Conservation (phyloP, 306 rosid species). For the Fagus crenata region DNA sequence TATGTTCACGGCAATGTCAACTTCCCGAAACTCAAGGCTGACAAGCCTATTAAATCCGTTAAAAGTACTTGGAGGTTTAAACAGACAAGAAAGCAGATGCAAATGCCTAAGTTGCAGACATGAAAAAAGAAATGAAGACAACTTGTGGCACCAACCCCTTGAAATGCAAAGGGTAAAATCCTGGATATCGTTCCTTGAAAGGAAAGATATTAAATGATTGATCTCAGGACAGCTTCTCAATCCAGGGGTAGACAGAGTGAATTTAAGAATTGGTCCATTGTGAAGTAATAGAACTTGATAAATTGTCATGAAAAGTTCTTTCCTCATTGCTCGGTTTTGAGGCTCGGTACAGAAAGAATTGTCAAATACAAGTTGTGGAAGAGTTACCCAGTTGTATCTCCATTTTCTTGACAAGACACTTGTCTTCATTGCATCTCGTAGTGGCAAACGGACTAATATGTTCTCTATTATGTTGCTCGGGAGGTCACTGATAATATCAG, state of each 20-base stretch:
- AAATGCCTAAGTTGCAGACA: background rate
- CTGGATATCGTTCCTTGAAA: background rate
- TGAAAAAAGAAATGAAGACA: background rate
- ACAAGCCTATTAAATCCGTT: background rate
- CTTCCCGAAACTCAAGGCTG: background rate
- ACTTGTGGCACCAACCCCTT: background rate
- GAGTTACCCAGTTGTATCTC: background rate
- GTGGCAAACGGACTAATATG: background rate
- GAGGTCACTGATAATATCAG: background rate
- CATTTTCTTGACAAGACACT: conserved; percentile 1
- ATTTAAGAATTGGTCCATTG: background rate
- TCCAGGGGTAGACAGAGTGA: background rate
- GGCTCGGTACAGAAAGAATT: background rate
- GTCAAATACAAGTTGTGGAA: background rate
- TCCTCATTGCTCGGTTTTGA: background rate
- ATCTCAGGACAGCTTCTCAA: background rate
- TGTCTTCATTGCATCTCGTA: conserved; percentile 1
- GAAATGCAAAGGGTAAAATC: background rate
- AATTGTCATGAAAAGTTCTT: background rate
- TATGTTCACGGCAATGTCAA: background rate
- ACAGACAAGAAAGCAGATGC: background rate
- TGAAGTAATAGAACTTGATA: background rate
- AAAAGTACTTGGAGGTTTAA: background rate
- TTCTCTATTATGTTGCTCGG: background rate
- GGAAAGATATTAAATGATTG: background rate